Evolutionary conservation across 2,329 filamentous ascomycete species (phyloP), one percentile per base, ranked within the genome.

Genomic region (Penicillium sp.): DNA sequence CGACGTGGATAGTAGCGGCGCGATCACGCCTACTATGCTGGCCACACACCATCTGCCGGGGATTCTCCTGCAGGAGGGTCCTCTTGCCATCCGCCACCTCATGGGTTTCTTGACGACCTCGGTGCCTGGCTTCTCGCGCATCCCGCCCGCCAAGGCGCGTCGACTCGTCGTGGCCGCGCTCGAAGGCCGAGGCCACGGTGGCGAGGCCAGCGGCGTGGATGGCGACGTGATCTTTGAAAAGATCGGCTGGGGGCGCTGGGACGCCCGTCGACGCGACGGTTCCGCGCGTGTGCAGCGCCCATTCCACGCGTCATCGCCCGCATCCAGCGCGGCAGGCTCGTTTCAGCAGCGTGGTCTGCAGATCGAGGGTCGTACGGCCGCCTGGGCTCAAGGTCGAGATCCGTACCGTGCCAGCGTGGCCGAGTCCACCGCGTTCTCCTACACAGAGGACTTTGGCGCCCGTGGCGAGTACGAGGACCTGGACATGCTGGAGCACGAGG

Each of bases 231-330:
- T 70, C 37, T 96, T 94, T 60, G 85, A 93, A 64, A 96, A 96
- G 73, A 87, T 95, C 42, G 90, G 90, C 58, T 96, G 90, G 90
- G 92, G 92, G 42, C 80, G 88, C 50, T 98, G 90, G 90, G 85
- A 93, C 64, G 92, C 89, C 45, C 80, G 80, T 59, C 75, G 79
- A 60, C 79, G 79, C 54, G 85, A 82, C 37, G 77, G 85, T 45
- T 69, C 75, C 29, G 44, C 56, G 37, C 54, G 52, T 20, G 52
- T 59, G 42, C 44, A 59, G 41, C 42, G 50, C 30, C 32, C 37
- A 13, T 32, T 55, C 47, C 48, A 56, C 36, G 44, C 64, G 27
- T 73, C 73, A 35, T 75, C 73, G 38, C 72, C 74, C 20, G 71
- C 72, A 6, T 70, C 71, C 14, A 78, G 75, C 46, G 57, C 73